Percentiles rank a stretch among this genome's conserved stretches.
Conservation (phyloP, 2,329 filamentous ascomycete genomes). For the Penicillium sp. region DNA sequence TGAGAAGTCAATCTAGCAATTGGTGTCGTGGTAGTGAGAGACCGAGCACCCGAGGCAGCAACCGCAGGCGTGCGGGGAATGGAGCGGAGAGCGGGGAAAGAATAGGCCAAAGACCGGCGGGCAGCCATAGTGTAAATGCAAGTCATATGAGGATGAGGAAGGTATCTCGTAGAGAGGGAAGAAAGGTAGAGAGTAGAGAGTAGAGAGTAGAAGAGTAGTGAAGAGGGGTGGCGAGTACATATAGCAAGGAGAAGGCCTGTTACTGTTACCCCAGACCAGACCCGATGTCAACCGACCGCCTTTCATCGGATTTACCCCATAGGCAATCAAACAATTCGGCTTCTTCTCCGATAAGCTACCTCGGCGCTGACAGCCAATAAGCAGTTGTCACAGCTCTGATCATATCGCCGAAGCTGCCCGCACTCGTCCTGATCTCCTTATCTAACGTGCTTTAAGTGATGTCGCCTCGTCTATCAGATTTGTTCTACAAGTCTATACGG, state of each 20-base stretch:
- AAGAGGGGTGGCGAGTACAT: neutral
- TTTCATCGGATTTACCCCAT: constrained; percentile 12
- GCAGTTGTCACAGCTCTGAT: neutral
- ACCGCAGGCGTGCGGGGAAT: constrained; percentile 34
- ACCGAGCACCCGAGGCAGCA: constrained; percentile 23
- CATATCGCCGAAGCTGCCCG: constrained; percentile 16
- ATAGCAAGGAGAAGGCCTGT: constrained; percentile 1
- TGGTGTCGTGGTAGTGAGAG: constrained; percentile 24
- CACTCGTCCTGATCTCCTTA: neutral
- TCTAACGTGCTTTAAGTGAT: neutral
- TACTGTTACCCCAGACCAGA: constrained; percentile 20
- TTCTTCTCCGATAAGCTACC: constrained; percentile 15
- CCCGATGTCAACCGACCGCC: constrained; percentile 23
- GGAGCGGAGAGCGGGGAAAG: constrained; percentile 39
- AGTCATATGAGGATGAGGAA: neutral
- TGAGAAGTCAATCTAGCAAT: constrained; percentile 17
- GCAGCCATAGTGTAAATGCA: constrained; percentile 33
- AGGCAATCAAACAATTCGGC: constrained; percentile 13
- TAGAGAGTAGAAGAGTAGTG: neutral
- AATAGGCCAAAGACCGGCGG: constrained; percentile 35
- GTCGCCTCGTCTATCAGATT: neutral
- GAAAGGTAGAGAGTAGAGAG: neutral
- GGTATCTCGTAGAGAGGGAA: neutral
- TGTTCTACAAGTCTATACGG: neutral
- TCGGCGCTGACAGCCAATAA: constrained; percentile 21